Conservation (phyloP, 768 basidiomycete species). For the Leucosporidium creatinivorum region DNA sequence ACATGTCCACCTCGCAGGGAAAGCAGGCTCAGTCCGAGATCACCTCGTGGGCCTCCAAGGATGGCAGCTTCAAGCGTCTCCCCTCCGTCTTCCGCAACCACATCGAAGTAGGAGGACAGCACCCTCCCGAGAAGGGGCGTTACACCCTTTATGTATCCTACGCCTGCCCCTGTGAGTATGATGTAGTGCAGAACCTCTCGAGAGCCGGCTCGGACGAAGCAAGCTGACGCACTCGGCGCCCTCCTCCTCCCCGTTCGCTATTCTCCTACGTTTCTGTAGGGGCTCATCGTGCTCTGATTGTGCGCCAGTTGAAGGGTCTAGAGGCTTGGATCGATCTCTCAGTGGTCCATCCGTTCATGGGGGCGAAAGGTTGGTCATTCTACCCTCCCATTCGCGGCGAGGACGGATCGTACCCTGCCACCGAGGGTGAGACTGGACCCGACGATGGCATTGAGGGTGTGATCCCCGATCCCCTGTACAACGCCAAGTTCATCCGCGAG, state of each 20-base stretch:
- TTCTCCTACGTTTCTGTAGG: no score
- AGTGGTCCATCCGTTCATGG: constrained; percentile 80
- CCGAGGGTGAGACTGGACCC: constrained; percentile 46
- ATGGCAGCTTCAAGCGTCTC: constrained; percentile 62
- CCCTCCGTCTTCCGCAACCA: constrained; percentile 52
- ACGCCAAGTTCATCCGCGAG: constrained; percentile 61
- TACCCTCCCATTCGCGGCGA: constrained; percentile 30
- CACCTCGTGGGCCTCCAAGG: constrained; percentile 42
- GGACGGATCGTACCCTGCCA: constrained; percentile 23
- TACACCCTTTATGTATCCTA: constrained; percentile 84
- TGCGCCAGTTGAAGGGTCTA: constrained; percentile 83
- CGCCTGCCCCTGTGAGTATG: neutral
- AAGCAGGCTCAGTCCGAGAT: no score
- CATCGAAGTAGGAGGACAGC: constrained; percentile 55
- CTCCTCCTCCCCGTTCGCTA: no score
- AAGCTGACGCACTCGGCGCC: no score
- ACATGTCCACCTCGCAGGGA: no score
- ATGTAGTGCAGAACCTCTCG: no score
- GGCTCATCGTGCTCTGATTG: constrained; percentile 85
- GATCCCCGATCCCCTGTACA: constrained; percentile 28
- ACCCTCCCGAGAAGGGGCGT: constrained; percentile 69
- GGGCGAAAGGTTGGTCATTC: constrained; percentile 43
- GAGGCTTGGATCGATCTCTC: constrained; percentile 75
- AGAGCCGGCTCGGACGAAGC: no score
- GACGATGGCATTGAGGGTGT: constrained; percentile 65